Evolutionary conservation across 495 filamentous ascomycete species (phyloP), one percentile per base, ranked within the genome.

Genomic region (Pseudomonodictys pantanalensis): DNA sequence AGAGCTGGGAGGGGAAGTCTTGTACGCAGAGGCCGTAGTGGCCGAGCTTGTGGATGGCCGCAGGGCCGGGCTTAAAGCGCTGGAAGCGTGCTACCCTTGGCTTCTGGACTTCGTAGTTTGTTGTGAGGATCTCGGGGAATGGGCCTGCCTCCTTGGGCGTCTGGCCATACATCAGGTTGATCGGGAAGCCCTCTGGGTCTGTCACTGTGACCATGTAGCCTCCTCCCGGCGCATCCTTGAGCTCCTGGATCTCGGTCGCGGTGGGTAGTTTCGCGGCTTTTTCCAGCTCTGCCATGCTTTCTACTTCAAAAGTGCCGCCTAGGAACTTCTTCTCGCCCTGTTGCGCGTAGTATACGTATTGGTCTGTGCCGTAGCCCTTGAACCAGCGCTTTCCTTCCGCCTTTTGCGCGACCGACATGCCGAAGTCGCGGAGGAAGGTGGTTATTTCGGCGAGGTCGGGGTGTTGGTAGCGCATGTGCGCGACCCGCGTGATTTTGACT

Each of bases 1-100:
- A 67, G 54, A 83, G 69, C 22, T 80, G 71, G 24, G 72, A 72
- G 9, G 78, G 74, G 61, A 86, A 89, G 52, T 85, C 69, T 52
- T 78, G 78, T 10, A 85, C 81, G 65, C 80, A 82, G 39, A 85
- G 68, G 8, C 87, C 88, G 50, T 84, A 90, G 69, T 90, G 87
- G 2, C 87, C 88, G 1, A 90, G 77, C 75, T 90, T 91, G 72
- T 90, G 83, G 0, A 90, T 77, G 0, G 83, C 80, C 1, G 86
- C 84, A 1, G 88, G 87, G 8, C 87, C 84, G 8, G 73, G 73
- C 3, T 76, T 60, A 60, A 79, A 72, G 18, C 74, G 66, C 35
- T 72, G 69, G 38, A 63, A 58, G 33, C 69, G 67, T 20, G 68
- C 64, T 0, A 73, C 58, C 29, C 74, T 60, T 38, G 67, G 70